Evolutionary conservation across 805 yeast species (phyloP).

Genomic region (Lipomyces spencermartinsiae): DNA sequence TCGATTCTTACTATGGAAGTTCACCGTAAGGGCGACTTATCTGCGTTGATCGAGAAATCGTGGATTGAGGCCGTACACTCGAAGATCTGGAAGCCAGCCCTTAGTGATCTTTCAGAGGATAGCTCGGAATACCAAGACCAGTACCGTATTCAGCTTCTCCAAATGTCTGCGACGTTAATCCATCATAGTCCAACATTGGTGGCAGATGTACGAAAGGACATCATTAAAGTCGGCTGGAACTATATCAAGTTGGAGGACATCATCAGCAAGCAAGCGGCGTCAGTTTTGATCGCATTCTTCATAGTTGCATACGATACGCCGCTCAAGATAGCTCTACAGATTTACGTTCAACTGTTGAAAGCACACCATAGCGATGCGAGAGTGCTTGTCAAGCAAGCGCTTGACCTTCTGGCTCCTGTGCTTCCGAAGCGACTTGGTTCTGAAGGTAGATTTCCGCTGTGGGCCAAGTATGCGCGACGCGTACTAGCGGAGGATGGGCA

Average conservation of each 20-base stretch:
- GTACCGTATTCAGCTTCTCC: constrained; percentile 77
- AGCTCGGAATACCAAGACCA: constrained; percentile 74
- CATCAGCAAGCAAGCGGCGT: constrained; percentile 89
- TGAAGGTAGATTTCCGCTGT: constrained; percentile 51
- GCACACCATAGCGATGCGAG: constrained; percentile 87
- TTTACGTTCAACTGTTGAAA: constrained; percentile 85
- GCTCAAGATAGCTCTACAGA: constrained; percentile 83
- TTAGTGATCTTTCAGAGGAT: constrained; percentile 53
- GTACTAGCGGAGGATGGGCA: constrained; percentile 89
- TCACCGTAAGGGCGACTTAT: constrained; percentile 54
- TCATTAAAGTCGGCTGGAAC: constrained; percentile 94
- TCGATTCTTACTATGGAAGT: constrained; percentile 69
- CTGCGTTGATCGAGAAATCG: constrained; percentile 51
- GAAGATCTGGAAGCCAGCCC: constrained; percentile 72
- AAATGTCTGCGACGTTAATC: constrained; percentile 77
- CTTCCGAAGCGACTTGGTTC: constrained; percentile 37
- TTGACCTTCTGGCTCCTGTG: constrained; percentile 83
- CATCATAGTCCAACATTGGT: constrained; percentile 68
- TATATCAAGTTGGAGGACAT: constrained; percentile 87
- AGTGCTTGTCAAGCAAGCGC: constrained; percentile 80
- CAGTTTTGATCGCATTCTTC: constrained; percentile 83
- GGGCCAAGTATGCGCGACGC: constrained; percentile 96
- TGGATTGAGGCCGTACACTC: constrained; percentile 73
- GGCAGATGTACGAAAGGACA: constrained; percentile 72
- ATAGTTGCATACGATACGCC: constrained; percentile 90